Percentiles rank a stretch among this genome's conserved stretches.
These are phyloP conservation scores for Neurospora cerealis DNA, from an alignment of 495 filamentous ascomycete genomes.

Conservation along the genomic window DNA sequence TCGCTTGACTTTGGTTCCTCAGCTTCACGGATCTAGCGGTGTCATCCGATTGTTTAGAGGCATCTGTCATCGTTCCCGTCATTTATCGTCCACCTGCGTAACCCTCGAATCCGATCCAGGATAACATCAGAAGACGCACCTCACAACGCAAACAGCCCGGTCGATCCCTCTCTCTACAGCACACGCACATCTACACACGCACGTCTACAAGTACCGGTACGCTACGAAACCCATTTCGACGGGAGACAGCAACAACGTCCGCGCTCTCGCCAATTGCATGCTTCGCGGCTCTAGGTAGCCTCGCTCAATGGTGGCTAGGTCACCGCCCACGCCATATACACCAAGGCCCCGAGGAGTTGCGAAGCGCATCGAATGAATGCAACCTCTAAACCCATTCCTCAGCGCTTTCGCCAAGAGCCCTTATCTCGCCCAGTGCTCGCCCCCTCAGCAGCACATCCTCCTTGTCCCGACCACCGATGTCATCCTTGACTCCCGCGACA, in stretches of 20 bases:
- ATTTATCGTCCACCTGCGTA: background rate
- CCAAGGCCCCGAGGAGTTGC: constrained; percentile 13
- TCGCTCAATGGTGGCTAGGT: constrained; percentile 18
- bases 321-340: constrained; percentile 4
- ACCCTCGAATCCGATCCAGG: background rate
- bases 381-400: constrained; percentile 97
- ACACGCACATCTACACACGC: background rate
- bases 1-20: background rate
- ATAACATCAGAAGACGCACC: background rate
- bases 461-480: constrained; percentile 90
- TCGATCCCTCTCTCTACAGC: background rate
- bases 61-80: background rate
- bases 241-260: background rate
- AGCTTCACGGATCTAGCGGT: background rate
- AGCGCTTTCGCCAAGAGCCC: constrained; percentile 96
- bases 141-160: background rate
- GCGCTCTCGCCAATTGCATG: constrained; percentile 5
- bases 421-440: constrained; percentile 85
- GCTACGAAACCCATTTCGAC: background rate
- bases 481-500: constrained; percentile 78
- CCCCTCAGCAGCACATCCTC: constrained; percentile 85
- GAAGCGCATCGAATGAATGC: constrained; percentile 58
- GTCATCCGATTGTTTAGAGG: background rate
- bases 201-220: background rate
- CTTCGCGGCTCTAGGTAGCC: background rate